Evolutionary conservation across 805 yeast species (phyloP).

Genomic region (Suhomyces sp.): DNA sequence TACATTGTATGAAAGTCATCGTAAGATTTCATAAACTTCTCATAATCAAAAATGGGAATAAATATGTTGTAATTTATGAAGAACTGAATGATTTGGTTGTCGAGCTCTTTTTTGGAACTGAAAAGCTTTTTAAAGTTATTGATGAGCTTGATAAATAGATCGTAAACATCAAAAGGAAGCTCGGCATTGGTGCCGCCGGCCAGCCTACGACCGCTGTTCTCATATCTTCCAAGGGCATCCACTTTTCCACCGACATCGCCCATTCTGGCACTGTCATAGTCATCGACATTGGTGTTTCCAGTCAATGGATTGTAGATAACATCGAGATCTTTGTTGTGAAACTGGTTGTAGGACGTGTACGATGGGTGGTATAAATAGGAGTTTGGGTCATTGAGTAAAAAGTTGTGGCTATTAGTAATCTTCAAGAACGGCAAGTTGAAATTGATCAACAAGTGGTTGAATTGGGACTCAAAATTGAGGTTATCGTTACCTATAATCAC

Average conservation of each 20-base stretch:
- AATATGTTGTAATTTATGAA: constrained; percentile 52
- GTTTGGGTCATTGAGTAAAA: constrained; percentile 38
- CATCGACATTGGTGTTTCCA: constrained; percentile 11
- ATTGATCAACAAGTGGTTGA: constrained; percentile 42
- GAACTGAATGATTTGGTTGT: constrained; percentile 46
- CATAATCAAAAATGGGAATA: constrained; percentile 54
- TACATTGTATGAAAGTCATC: constrained; percentile 47
- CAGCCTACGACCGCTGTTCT: not conserved
- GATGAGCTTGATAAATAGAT: constrained; percentile 41
- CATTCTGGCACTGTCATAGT: not conserved
- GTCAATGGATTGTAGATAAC: constrained; percentile 41
- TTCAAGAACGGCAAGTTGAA: constrained; percentile 43
- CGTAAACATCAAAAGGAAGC: constrained; percentile 41
- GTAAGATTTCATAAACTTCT: constrained; percentile 50
- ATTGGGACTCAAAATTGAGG: constrained; percentile 43
- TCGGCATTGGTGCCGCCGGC: constrained; percentile 10
- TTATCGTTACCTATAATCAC: constrained; percentile 45
- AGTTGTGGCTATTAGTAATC: constrained; percentile 44
- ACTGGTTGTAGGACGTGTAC: constrained; percentile 33
- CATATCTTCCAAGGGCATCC: constrained; percentile 1
- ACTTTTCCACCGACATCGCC: constrained; percentile 5
- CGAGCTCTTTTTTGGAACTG: constrained; percentile 38
- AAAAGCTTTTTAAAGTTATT: constrained; percentile 42
- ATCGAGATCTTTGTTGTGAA: constrained; percentile 35
- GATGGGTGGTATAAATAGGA: constrained; percentile 42